Percentiles rank a stretch among this genome's conserved stretches.
phyloP scores from a whole-genome alignment of 1,284 basidiomycete species.

The Vanrija humicola region DNA sequence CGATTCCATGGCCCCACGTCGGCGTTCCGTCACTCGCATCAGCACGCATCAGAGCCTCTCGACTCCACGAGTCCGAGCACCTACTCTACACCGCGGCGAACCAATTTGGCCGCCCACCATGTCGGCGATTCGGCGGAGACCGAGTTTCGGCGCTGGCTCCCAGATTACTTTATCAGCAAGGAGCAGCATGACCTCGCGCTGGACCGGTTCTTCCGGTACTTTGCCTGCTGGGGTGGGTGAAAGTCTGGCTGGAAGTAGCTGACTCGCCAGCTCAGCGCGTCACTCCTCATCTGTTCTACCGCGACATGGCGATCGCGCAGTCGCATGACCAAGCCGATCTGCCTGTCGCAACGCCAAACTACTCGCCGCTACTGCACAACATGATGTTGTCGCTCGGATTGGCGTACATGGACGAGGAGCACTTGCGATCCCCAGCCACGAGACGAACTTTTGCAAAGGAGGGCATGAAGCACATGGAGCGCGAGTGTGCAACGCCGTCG shows the following conservation, averaged over 20 bases:
- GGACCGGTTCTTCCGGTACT: conserved; percentile 33
- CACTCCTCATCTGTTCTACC: conserved; percentile 18
- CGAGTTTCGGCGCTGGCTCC: conserved; percentile 4
- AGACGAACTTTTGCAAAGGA: conserved; percentile 55
- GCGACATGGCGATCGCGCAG: conserved; percentile 17
- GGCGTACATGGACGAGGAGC: conserved; percentile 57
- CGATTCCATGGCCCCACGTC: conserved; percentile 16
- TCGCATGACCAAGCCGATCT: conserved; percentile 41
- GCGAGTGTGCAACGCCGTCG: conserved; percentile 58
- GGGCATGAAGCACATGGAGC: conserved; percentile 58
- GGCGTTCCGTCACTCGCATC: conserved; percentile 7
- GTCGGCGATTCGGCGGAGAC: too few species aligned
- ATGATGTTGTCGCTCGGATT: conserved; percentile 59
- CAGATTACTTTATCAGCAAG: conserved; percentile 17
- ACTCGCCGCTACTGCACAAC: conserved; percentile 69
- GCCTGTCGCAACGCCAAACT: conserved; percentile 53
- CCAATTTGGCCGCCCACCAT: not conserved
- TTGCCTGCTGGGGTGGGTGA: conserved; percentile 21
- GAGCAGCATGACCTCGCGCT: conserved; percentile 23
- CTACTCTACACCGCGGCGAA: not conserved
- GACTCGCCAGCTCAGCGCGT: conserved; percentile 8
- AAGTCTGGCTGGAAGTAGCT: not conserved
- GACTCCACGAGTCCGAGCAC: not conserved
- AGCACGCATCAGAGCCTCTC: not conserved
- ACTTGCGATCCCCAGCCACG: conserved; percentile 52